phyloP scores from a whole-genome alignment of 208 protist species.

The Wallacemonas sp. region DNA sequence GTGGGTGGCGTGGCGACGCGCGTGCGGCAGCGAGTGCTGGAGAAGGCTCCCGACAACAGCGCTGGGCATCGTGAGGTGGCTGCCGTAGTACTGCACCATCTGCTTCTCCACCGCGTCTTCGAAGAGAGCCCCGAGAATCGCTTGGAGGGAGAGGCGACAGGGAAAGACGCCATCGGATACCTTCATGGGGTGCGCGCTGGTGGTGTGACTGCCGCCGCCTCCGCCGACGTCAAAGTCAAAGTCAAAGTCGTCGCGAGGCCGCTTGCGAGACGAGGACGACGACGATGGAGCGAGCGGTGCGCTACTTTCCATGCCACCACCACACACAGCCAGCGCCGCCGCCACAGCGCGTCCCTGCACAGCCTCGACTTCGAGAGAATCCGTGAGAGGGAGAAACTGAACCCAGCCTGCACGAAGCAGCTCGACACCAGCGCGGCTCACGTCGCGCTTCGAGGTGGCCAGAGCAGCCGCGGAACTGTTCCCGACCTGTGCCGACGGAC shows the following conservation, averaged over 20 bases:
- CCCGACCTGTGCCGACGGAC: too few species aligned
- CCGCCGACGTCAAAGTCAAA: not conserved
- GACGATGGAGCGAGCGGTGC: too few species aligned
- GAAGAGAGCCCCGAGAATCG: slow-evolving; percentile 30
- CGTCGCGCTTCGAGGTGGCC: slow-evolving; percentile 24
- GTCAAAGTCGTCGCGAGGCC: not conserved
- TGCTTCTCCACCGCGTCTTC: slow-evolving; percentile 28
- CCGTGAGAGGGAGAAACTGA: slow-evolving; percentile 26
- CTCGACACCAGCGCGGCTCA: slow-evolving; percentile 39
- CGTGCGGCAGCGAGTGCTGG: not conserved
- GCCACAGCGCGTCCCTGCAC: not conserved
- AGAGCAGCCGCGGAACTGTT: slow-evolving; percentile 28
- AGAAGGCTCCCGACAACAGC: not conserved
- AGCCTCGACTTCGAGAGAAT: not conserved
- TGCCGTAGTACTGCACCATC: slow-evolving; percentile 26
- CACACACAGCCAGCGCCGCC: too few species aligned
- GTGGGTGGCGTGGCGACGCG: not conserved
- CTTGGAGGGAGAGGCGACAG: slow-evolving; percentile 37
- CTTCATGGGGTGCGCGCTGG: not conserved
- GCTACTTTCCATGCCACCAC: too few species aligned
- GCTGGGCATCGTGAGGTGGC: slow-evolving; percentile 14
- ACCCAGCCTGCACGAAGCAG: slow-evolving; percentile 56
- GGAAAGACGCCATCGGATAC: slow-evolving; percentile 4
- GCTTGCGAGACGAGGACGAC: not conserved
- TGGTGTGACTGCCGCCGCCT: not conserved